A percentile compares a stretch with the other conserved stretches of the same genome.
phyloP scores from a whole-genome alignment of 306 rosid species.

The Sicyos edulis region DNA sequence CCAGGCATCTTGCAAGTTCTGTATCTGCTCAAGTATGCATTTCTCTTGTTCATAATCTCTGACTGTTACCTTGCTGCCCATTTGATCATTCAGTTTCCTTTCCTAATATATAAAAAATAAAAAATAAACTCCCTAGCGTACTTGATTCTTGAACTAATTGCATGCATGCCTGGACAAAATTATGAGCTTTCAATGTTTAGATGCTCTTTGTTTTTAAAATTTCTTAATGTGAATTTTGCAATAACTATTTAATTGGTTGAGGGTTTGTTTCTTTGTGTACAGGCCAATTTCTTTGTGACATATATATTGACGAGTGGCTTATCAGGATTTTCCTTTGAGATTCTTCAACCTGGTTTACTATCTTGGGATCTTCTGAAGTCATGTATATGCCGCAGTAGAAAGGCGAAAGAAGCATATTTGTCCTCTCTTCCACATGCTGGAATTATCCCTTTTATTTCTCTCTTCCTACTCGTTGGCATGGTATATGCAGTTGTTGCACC shows the following conservation, averaged over 20 bases:
- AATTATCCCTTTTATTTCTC: slow-evolving; percentile 60
- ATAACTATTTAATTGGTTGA: background rate
- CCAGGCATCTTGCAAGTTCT: slow-evolving; percentile 65
- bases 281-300: slow-evolving; percentile 94
- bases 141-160: background rate
- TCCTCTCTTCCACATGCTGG: slow-evolving; percentile 68
- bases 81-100: background rate
- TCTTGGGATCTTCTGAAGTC: slow-evolving; percentile 53
- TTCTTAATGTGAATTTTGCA: too few relatives aligned
- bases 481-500: slow-evolving; percentile 87
- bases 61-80: background rate
- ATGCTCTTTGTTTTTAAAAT: too few relatives aligned
- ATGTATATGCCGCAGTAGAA: slow-evolving; percentile 29
- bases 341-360: slow-evolving; percentile 79
- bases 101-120: background rate
- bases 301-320: slow-evolving; percentile 81
- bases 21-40: slow-evolving; percentile 74
- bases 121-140: background rate
- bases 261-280: slow-evolving; percentile 24
- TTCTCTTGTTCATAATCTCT: slow-evolving; percentile 22
- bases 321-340: slow-evolving; percentile 83
- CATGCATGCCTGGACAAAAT: slow-evolving; percentile 1
- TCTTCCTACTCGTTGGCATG: slow-evolving; percentile 69
- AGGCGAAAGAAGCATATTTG: slow-evolving; percentile 54
- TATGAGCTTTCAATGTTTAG: background rate